Percentiles rank a stretch among this genome's conserved stretches.
phyloP scores from a whole-genome alignment of 2,329 filamentous ascomycete genomes.

The Penicillium olsonii region DNA sequence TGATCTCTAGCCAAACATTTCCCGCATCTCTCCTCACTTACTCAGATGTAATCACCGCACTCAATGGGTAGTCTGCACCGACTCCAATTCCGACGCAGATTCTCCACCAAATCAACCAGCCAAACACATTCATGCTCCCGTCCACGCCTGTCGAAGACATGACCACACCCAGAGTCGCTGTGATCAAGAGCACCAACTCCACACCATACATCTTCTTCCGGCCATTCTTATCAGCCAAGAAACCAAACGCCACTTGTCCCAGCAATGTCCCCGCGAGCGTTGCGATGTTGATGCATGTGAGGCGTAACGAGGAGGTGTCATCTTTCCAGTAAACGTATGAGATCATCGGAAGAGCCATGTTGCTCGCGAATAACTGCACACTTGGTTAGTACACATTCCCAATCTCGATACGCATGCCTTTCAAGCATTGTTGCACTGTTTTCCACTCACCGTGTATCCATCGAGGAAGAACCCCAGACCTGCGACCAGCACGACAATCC shows the following conservation, averaged over 20 bases:
- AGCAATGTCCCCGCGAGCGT: constrained; percentile 50
- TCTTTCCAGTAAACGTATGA: constrained; percentile 51
- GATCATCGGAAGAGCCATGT: constrained; percentile 53
- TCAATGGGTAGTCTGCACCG: constrained; percentile 69
- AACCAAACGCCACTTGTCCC: constrained; percentile 51
- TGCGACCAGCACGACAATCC: constrained; percentile 49
- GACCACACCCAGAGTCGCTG: constrained; percentile 49
- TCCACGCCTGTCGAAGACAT: constrained; percentile 47
- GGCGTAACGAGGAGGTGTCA: constrained; percentile 33
- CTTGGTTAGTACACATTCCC: neutral
- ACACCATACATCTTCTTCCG: constrained; percentile 55
- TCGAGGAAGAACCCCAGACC: constrained; percentile 55
- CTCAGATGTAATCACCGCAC: constrained; percentile 68
- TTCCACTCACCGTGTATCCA: constrained; percentile 41
- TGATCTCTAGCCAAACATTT: constrained; percentile 4
- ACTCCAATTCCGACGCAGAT: constrained; percentile 57
- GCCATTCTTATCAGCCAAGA: constrained; percentile 50
- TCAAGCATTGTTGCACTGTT: neutral
- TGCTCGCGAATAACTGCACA: constrained; percentile 49
- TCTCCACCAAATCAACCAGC: constrained; percentile 52
- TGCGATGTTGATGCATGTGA: constrained; percentile 48
- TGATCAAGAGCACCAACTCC: constrained; percentile 51
- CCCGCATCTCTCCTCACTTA: constrained; percentile 41
- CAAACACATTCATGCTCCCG: constrained; percentile 47
- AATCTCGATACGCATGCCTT: neutral